Evolutionary conservation across 352 stramenopile species (phyloP).

Genomic region (Pythium utonaiense): DNA sequence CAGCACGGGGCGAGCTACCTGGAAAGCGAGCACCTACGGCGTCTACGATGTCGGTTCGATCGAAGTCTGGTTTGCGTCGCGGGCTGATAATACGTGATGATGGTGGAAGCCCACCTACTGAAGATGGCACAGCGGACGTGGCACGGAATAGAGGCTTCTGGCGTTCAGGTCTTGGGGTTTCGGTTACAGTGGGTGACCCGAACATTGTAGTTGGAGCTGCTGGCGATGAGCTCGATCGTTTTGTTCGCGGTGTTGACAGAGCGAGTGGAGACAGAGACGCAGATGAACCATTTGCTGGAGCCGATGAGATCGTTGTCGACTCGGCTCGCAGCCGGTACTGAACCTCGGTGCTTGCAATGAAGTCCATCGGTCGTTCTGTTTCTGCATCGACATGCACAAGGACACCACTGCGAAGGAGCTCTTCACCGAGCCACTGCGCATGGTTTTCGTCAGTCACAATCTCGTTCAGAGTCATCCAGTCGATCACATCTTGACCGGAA

Average conservation of each 20-base stretch:
- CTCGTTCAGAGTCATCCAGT: constrained; percentile 78
- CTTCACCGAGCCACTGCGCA: constrained; percentile 68
- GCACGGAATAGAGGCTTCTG: constrained; percentile 2
- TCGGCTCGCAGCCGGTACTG: constrained; percentile 17
- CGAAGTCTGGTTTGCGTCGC: constrained; percentile 16
- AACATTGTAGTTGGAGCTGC: not conserved
- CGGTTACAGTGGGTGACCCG: not conserved
- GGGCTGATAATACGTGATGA: constrained; percentile 24
- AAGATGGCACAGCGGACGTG: constrained; percentile 3
- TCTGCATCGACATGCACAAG: constrained; percentile 30
- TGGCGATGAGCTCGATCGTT: constrained; percentile 16
- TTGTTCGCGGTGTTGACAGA: constrained; percentile 9
- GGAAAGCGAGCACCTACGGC: constrained; percentile 18
- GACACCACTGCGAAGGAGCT: constrained; percentile 58
- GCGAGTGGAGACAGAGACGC: not conserved
- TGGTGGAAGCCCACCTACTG: not conserved
- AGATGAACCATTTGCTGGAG: not conserved
- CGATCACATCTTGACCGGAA: constrained; percentile 53
- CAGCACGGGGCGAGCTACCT: constrained; percentile 10
- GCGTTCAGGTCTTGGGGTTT: not conserved
- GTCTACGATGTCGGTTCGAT: constrained; percentile 13
- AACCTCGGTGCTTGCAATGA: constrained; percentile 2
- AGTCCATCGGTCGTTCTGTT: constrained; percentile 5
- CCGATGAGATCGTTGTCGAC: not conserved
- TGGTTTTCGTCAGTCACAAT: constrained; percentile 70